Evolutionary conservation across 768 basidiomycete genomes (phyloP).

Genomic region (Pleurotus pulmonarius): DNA sequence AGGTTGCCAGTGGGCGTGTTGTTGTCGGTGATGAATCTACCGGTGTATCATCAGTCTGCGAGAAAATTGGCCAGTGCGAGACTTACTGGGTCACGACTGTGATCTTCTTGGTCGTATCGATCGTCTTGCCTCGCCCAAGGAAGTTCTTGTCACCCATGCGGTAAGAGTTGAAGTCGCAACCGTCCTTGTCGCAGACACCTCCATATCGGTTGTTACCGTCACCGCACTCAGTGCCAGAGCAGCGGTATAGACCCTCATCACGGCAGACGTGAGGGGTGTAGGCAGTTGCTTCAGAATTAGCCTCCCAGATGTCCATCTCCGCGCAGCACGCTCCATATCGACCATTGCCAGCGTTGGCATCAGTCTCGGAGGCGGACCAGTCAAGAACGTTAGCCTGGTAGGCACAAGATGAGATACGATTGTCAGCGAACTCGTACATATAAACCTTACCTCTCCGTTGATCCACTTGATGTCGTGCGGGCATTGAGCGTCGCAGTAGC

Average conservation of each 20-base stretch:
- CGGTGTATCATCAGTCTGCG: too few relatives aligned
- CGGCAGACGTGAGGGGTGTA: slow-evolving; percentile 39
- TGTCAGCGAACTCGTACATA: background rate
- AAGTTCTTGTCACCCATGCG: slow-evolving; percentile 38
- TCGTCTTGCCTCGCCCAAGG: slow-evolving; percentile 32
- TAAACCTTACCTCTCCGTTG: slow-evolving; percentile 31
- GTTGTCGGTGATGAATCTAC: slow-evolving; percentile 31
- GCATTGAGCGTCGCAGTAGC: slow-evolving; percentile 29
- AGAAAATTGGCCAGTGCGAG: too few relatives aligned
- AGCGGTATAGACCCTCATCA: slow-evolving; percentile 28
- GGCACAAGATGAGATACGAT: background rate
- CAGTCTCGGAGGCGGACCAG: slow-evolving; percentile 18
- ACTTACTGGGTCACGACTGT: slow-evolving; percentile 41
- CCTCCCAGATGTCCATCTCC: slow-evolving; percentile 41
- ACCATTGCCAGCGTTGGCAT: slow-evolving; percentile 34
- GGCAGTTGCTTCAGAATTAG: slow-evolving; percentile 33
- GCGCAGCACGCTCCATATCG: slow-evolving; percentile 32
- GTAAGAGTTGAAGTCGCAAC: slow-evolving; percentile 47
- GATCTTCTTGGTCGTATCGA: slow-evolving; percentile 34
- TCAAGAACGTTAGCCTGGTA: slow-evolving; percentile 37
- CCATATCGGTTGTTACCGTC: slow-evolving; percentile 21
- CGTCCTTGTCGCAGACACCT: slow-evolving; percentile 38
- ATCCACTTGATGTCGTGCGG: slow-evolving; percentile 46
- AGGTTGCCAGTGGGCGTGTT: slow-evolving; percentile 32
- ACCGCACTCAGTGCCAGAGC: slow-evolving; percentile 28